These are phyloP conservation scores for Trypanosoma caninum DNA, from an alignment of 208 protist species.

Conservation along the genomic window DNA sequence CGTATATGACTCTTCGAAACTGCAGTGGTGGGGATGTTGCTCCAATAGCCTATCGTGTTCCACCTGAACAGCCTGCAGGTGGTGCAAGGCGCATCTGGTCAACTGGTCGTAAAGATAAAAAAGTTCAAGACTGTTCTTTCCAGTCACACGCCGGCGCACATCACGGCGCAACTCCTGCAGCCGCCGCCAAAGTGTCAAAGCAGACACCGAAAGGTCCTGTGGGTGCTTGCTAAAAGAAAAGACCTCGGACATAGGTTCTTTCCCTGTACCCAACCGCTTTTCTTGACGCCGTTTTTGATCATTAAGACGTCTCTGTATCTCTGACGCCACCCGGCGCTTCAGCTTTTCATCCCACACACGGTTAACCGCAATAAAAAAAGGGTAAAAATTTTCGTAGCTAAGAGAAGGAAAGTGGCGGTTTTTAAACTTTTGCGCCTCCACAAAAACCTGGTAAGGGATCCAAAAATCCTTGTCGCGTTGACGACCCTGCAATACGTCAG, in stretches of 20 bases:
- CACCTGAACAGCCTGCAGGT: conserved; percentile 24
- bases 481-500: conserved; percentile 71
- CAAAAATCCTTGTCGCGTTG: conserved; percentile 80
- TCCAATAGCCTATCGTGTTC: conserved; percentile 13
- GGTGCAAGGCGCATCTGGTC: conserved; percentile 26
- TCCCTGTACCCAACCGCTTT: background rate
- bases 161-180: conserved; percentile 63
- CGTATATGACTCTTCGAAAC: background rate
- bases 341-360: conserved; percentile 66
- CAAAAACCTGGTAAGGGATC: conserved; percentile 76
- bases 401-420: conserved; percentile 73
- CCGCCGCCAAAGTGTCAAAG: conserved; percentile 25
- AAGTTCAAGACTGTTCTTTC: conserved; percentile 55
- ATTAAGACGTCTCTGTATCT: conserved; percentile 31
- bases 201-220: conserved; percentile 10
- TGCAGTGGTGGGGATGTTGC: background rate
- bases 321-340: conserved; percentile 42
- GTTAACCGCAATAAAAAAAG: conserved; percentile 79
- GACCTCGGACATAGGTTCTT: background rate
- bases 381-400: conserved; percentile 64
- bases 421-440: conserved; percentile 81
- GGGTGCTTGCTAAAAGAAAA: background rate
- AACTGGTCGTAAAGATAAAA: conserved; percentile 69
- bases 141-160: conserved; percentile 70
- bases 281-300: conserved; percentile 17